These are phyloP conservation scores for Serendipita sp. DNA, from an alignment of 768 basidiomycete genomes.

Conservation along the genomic window DNA sequence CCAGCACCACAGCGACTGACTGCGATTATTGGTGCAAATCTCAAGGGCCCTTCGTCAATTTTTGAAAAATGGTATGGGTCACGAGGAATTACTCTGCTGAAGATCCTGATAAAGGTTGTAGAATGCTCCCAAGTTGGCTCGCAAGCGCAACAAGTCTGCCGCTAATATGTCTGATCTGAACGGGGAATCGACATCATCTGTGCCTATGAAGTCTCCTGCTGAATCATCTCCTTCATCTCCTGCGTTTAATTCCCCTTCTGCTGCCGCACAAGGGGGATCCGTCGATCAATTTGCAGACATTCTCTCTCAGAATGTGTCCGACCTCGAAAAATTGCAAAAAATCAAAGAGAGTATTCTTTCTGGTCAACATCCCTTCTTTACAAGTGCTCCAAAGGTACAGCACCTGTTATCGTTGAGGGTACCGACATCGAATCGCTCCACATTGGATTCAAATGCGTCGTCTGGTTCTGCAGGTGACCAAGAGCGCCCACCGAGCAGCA, in stretches of 20 bases:
- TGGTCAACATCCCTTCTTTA: conserved; percentile 55
- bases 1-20: too few species aligned
- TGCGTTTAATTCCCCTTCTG: not conserved
- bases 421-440: not conserved
- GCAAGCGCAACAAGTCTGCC: not conserved
- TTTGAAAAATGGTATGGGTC: too few species aligned
- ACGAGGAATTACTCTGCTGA: too few species aligned
- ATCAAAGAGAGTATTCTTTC: conserved; percentile 58
- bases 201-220: not conserved
- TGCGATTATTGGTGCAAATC: too few species aligned
- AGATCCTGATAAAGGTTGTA: too few species aligned
- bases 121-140: not conserved
- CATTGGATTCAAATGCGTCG: not conserved
- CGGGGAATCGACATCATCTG: not conserved
- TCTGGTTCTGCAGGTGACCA: not conserved
- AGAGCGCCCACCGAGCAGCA: not conserved
- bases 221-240: not conserved
- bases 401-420: not conserved
- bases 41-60: too few species aligned
- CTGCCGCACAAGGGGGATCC: not conserved
- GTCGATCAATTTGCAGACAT: not conserved
- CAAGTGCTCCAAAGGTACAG: conserved; percentile 1
- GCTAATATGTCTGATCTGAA: not conserved
- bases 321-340: conserved; percentile 58
- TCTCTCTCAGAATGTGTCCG: conserved; percentile 17